A percentile compares a stretch with the other conserved stretches of the same genome.
Evolutionary conservation across 352 stramenopile genomes (phyloP).

Genomic region (Phytopythium vexans): DNA sequence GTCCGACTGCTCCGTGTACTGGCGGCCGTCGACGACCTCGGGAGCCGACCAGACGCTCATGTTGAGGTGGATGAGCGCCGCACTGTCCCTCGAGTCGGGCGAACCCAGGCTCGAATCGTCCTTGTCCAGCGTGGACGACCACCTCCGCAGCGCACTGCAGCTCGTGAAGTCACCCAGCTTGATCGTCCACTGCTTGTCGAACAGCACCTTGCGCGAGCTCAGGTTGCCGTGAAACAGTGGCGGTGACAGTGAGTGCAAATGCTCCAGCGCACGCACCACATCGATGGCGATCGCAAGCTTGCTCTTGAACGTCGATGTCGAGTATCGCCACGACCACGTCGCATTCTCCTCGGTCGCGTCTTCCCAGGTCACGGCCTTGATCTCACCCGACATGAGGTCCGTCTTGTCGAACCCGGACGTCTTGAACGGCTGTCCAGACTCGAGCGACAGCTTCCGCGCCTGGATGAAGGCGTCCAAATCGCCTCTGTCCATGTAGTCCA

Average conservation of each 20-base stretch:
- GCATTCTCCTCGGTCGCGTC: slow-evolving; percentile 5
- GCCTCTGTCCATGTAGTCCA: slow-evolving; percentile 33
- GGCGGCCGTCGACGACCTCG: slow-evolving; percentile 37
- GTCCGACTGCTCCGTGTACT: slow-evolving; percentile 43
- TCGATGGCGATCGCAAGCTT: slow-evolving; percentile 42
- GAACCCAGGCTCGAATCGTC: slow-evolving; percentile 10
- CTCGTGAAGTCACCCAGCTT: slow-evolving; percentile 46
- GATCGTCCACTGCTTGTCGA: slow-evolving; percentile 31
- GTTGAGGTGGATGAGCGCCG: slow-evolving; percentile 34
- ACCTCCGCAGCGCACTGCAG: slow-evolving; percentile 32
- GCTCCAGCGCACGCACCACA: slow-evolving; percentile 31
- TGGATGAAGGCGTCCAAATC: slow-evolving; percentile 40
- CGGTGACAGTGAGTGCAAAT: slow-evolving; percentile 42
- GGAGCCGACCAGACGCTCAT: slow-evolving; percentile 48
- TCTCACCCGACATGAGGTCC: slow-evolving; percentile 1
- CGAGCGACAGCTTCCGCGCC: slow-evolving; percentile 17
- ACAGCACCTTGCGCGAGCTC: slow-evolving; percentile 39
- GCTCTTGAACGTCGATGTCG: slow-evolving; percentile 21
- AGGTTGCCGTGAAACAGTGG: slow-evolving; percentile 42
- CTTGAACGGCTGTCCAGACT: not conserved
- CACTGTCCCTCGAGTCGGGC: not conserved
- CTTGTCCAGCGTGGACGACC: slow-evolving; percentile 28
- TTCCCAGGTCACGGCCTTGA: slow-evolving; percentile 13
- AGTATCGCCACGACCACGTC: slow-evolving; percentile 25
- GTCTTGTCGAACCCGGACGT: not conserved